Evolutionary conservation across 176 grass and related monocot genomes (phyloP).

Genomic region (Microstegium vimineum): DNA sequence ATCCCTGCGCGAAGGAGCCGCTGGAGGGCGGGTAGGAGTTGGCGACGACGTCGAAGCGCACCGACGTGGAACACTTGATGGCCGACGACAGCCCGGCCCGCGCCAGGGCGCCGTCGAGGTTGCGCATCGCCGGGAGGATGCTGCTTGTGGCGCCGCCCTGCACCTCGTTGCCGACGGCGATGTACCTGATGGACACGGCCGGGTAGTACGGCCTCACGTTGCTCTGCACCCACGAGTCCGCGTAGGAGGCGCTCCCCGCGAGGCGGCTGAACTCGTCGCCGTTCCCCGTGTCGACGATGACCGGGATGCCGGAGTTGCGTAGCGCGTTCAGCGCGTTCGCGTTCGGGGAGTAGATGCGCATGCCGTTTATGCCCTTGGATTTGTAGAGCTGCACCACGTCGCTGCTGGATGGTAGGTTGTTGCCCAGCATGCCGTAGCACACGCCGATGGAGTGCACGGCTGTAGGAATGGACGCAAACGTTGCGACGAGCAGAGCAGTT

Average conservation of each 20-base stretch:
- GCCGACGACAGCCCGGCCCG: neutral
- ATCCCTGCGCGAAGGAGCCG: constrained; percentile 24
- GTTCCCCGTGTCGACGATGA: constrained; percentile 38
- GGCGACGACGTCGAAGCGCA: constrained; percentile 23
- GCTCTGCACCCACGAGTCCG: constrained; percentile 41
- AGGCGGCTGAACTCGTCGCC: neutral
- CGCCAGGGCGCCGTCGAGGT: constrained; percentile 22
- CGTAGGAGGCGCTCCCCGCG: constrained; percentile 10
- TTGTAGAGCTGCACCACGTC: constrained; percentile 55
- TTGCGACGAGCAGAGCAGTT: too few species aligned
- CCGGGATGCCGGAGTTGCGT: constrained; percentile 27
- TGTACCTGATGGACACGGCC: constrained; percentile 50
- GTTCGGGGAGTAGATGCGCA: constrained; percentile 66
- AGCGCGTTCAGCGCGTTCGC: constrained; percentile 31
- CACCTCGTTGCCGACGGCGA: constrained; percentile 73
- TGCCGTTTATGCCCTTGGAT: constrained; percentile 45
- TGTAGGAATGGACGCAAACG: too few species aligned
- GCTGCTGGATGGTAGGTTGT: constrained; percentile 47
- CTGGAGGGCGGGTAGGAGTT: constrained; percentile 51
- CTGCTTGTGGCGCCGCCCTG: constrained; percentile 6
- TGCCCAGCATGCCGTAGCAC: constrained; percentile 52
- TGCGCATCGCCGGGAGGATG: constrained; percentile 58
- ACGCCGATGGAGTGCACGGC: constrained; percentile 61
- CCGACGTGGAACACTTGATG: constrained; percentile 53
- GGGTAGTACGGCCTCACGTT: constrained; percentile 49